Evolutionary conservation across 352 stramenopile species (phyloP), one percentile per base, ranked within the genome.

Genomic region (Globisporangium cederbergense): DNA sequence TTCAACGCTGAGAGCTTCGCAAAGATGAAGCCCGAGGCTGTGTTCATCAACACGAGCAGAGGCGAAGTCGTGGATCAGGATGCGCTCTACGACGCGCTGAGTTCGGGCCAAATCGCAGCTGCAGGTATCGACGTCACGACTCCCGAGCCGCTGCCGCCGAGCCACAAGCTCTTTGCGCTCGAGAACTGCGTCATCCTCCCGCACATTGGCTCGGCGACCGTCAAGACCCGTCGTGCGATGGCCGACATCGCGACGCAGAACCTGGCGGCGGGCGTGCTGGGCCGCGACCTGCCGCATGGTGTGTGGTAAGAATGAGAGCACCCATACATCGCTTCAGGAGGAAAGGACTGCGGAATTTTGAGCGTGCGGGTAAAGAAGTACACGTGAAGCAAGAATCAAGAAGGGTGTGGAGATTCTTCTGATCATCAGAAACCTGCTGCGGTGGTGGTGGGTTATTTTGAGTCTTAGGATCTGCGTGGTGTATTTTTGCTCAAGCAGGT

Each of bases 21-120:
- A 9, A 54, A 82, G n/a, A 96, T 98, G 85, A 93, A 96, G 65
- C 58, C 74, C 11, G 74, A 73, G 36, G 87, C 90, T n/a, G 86
- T 97, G 56, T 76, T 98, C 45, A 86, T 98, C 45, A 98, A 98
- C 71, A 97, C 95, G 62, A 89, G 88, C 43, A 79, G 93, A 46
- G 93, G 93, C 45, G 90, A 95, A 28, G 79, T 98, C 52, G 83
- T 98, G 42, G 87, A 98, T 66, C 92, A 97, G 62, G 80, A 92
- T 30, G 83, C 85, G 32, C 76, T 94, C 3, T 58, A 78, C 20
- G 20, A 78, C 2, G 83, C 79, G 4, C 70, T 94, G 1, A 46
- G 45, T 5, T 22, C 18, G 2, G 73, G 60, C 8, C 72, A 81
- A 38, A 87, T 93, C 54, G 80, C 79, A 13, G 77, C 72, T 8